These are phyloP conservation scores for Mucor ambiguus DNA, from an alignment of 371 early-diverging fungal genomes.

Conservation along the genomic window DNA sequence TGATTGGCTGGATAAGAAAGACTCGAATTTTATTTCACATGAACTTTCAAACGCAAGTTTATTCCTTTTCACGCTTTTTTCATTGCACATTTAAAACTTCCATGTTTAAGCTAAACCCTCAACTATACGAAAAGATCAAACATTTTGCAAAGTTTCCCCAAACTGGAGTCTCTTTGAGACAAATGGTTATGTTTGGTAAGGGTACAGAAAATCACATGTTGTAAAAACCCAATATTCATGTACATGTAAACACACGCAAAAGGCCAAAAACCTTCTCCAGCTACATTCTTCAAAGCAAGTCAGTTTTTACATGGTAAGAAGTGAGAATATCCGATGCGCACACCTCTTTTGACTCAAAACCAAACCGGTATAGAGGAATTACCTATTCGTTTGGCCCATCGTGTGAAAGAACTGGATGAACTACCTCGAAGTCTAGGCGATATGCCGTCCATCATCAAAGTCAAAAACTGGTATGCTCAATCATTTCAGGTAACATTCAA, in stretches of 20 bases:
- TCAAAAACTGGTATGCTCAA: slow-evolving; percentile 95
- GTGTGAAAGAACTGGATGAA: slow-evolving; percentile 94
- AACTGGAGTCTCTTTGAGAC: slow-evolving; percentile 89
- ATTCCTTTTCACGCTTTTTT: slow-evolving; percentile 4
- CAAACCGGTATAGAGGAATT: slow-evolving; percentile 70
- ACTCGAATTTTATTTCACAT: not conserved
- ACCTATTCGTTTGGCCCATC: slow-evolving; percentile 94
- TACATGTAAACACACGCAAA: not conserved
- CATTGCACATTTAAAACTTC: not conserved
- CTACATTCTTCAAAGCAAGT: slow-evolving; percentile 85
- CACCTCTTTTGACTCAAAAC: not conserved
- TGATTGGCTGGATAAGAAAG: not conserved
- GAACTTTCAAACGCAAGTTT: not conserved
- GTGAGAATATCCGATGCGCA: not conserved
- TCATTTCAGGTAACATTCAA: slow-evolving; percentile 73
- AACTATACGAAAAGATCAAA: slow-evolving; percentile 71
- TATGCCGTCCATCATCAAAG: slow-evolving; percentile 90
- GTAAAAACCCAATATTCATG: not conserved
- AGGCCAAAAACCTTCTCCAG: slow-evolving; percentile 84
- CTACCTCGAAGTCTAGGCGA: slow-evolving; percentile 84
- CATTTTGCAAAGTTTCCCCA: slow-evolving; percentile 84
- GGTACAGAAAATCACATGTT: not conserved
- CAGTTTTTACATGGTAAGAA: slow-evolving; percentile 82
- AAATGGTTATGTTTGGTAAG: slow-evolving; percentile 54
- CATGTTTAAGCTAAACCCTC: slow-evolving; percentile 63